phyloP scores from a whole-genome alignment of 257 asterid species.

The Gynochthodes officinalis region DNA sequence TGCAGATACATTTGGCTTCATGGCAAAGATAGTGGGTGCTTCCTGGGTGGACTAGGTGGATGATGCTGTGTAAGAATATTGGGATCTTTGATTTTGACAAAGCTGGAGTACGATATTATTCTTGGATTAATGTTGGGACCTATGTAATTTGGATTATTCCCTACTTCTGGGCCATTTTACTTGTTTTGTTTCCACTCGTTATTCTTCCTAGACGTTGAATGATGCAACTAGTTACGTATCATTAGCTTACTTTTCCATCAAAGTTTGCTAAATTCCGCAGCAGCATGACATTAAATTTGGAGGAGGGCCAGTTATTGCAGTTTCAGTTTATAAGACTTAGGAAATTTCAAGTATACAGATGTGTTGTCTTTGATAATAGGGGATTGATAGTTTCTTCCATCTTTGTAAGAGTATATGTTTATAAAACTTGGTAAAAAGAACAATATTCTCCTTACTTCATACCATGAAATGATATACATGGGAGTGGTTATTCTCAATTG shows the following conservation, averaged over 20 bases:
- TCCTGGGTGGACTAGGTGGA: slow-evolving; percentile 57
- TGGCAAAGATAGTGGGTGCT: slow-evolving; percentile 75
- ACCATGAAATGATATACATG: neutral
- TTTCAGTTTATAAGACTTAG: neutral
- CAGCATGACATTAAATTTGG: no score
- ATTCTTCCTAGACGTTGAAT: neutral
- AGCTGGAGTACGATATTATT: neutral
- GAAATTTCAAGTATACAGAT: neutral
- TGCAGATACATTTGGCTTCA: slow-evolving; percentile 76
- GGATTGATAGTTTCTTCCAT: neutral
- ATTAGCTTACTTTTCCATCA: neutral
- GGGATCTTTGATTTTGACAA: neutral
- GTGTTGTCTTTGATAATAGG: neutral
- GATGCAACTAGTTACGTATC: neutral
- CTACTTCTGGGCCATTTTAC: no score
- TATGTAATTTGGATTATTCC: neutral
- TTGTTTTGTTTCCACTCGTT: neutral
- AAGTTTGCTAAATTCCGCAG: no score
- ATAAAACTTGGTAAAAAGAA: neutral
- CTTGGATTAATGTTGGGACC: neutral
- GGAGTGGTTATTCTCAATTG: neutral
- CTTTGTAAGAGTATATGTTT: neutral
- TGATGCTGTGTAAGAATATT: neutral
- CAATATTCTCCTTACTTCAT: neutral
- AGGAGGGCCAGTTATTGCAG: neutral